Evolutionary conservation across 2,329 filamentous ascomycete genomes (phyloP), one percentile per base, ranked within the genome.

Genomic region (Pseudogymnoascus sp.): DNA sequence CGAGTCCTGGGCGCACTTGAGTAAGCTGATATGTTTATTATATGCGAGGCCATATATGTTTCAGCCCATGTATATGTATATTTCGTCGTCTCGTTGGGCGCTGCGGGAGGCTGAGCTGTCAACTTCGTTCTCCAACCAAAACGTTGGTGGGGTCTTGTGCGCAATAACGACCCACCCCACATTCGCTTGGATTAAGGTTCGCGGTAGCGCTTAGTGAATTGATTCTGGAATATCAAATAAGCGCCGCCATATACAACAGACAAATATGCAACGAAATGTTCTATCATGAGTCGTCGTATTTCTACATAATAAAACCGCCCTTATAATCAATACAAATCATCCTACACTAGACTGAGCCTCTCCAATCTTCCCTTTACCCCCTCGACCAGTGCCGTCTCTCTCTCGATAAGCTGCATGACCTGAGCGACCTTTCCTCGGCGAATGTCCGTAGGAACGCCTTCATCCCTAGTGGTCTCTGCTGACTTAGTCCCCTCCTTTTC

Each of bases 311-410:
- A 54, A 54, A 54, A 9, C 47, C 47, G 20, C 47, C 8, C 28
- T 54, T 20, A 32, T 54, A 54, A 54, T 32, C 47, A 32, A 32
- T 9, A 54, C 47, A 54, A 32, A 54, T 5, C 16, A 54, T 54
- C 47, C 28, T 58, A 61, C 32, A 54, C 60, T 12, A 71, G 61
- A 43, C 64, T 76, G 60, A 90, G 73, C 64, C 78, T 80, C 70
- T 86, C 82, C 64, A 90, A 73, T 61, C 86, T 78, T 61, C 78
- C 78, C 65, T 80, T 84, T 20, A 88, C 81, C 20, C 83, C 86
- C 66, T 89, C 86, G 6, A 90, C 83, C 67, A 90, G 72, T 4
- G 85, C 85, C 54, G 82, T 82, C 73, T 90, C 86, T 28, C 87
- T 76, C 62, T 87, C 84, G 65, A 90, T 73, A 63, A 89, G 72